Evolutionary conservation across 352 stramenopile species (phyloP).

Genomic region (Peronospora belbahrii): DNA sequence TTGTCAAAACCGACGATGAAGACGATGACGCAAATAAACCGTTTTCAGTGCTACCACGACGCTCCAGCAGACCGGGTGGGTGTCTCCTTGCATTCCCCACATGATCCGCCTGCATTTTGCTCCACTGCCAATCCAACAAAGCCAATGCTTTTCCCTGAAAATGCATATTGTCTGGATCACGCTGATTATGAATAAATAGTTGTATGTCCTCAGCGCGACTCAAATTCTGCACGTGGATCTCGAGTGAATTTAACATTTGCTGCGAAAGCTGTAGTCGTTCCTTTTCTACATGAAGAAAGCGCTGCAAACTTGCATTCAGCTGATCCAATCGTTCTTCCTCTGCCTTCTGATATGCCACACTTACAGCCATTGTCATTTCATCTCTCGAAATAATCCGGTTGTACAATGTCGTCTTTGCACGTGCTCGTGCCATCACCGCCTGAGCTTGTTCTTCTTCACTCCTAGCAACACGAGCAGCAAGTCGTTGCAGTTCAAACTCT

Average conservation of each 20-base stretch:
- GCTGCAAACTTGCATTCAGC: conserved; percentile 54
- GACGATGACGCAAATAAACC: conserved; percentile 12
- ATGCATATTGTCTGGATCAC: conserved; percentile 81
- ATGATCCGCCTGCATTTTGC: conserved; percentile 39
- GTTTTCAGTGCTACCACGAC: conserved; percentile 21
- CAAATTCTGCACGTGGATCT: conserved; percentile 49
- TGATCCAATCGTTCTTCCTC: conserved; percentile 80
- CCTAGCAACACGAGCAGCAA: conserved; percentile 47
- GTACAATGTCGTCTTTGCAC: conserved; percentile 73
- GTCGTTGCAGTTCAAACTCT: conserved; percentile 72
- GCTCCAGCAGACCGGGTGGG: conserved; percentile 21
- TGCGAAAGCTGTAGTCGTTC: conserved; percentile 59
- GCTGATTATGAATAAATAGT: conserved; percentile 75
- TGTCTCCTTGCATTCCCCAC: conserved; percentile 3
- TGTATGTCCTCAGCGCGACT: conserved; percentile 79
- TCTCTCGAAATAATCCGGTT: conserved; percentile 75
- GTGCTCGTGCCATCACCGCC: conserved; percentile 43
- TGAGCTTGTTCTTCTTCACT: conserved; percentile 58
- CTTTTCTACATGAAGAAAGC: conserved; percentile 71
- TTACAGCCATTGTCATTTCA: conserved; percentile 87
- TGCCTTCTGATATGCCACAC: conserved; percentile 77
- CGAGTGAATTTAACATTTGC: conserved; percentile 47
- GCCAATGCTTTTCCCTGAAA: conserved; percentile 83
- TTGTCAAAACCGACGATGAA: conserved; percentile 16
- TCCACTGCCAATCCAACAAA: conserved; percentile 81